These are phyloP conservation scores for Capillidium rhysosporum DNA, from an alignment of 371 early-diverging fungal genomes.

Conservation along the genomic window DNA sequence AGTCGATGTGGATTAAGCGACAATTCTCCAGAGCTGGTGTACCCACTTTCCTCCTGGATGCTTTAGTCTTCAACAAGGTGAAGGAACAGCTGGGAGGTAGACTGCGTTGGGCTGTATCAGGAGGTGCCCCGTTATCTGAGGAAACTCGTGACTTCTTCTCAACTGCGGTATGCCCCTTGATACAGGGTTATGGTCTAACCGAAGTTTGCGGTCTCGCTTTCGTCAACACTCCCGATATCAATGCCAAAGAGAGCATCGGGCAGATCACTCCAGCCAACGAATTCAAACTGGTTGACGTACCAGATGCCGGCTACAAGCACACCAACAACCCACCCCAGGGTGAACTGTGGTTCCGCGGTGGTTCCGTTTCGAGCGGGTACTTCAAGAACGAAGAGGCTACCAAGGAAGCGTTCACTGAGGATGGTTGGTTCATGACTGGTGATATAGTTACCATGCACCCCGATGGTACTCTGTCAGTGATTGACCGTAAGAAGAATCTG, in stretches of 20 bases:
- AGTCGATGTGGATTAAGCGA: slow-evolving; percentile 54
- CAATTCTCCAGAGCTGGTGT: slow-evolving; percentile 22
- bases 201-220: slow-evolving; percentile 39
- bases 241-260: slow-evolving; percentile 42
- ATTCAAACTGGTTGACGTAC: slow-evolving; percentile 76
- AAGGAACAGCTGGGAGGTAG: slow-evolving; percentile 82
- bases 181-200: slow-evolving; percentile 84
- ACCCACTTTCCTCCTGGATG: slow-evolving; percentile 57
- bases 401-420: slow-evolving; percentile 53
- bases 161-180: slow-evolving; percentile 59
- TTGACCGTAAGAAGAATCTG: slow-evolving; percentile 74
- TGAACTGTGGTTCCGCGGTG: slow-evolving; percentile 78
- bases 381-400: slow-evolving; percentile 52
- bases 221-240: slow-evolving; percentile 35
- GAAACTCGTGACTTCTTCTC: slow-evolving; percentile 77
- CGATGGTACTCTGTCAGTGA: slow-evolving; percentile 48
- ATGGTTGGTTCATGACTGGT: slow-evolving; percentile 89
- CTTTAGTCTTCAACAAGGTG: slow-evolving; percentile 74
- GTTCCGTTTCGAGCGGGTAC: slow-evolving; percentile 52
- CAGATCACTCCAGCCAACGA: slow-evolving; percentile 64
- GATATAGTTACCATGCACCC: slow-evolving; percentile 72
- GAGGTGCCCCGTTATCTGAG: slow-evolving; percentile 81
- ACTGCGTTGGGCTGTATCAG: slow-evolving; percentile 70
- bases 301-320: slow-evolving; percentile 52
- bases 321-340: slow-evolving; percentile 57